phyloP scores from a whole-genome alignment of 306 rosid species.

The Coriaria nepalensis region DNA sequence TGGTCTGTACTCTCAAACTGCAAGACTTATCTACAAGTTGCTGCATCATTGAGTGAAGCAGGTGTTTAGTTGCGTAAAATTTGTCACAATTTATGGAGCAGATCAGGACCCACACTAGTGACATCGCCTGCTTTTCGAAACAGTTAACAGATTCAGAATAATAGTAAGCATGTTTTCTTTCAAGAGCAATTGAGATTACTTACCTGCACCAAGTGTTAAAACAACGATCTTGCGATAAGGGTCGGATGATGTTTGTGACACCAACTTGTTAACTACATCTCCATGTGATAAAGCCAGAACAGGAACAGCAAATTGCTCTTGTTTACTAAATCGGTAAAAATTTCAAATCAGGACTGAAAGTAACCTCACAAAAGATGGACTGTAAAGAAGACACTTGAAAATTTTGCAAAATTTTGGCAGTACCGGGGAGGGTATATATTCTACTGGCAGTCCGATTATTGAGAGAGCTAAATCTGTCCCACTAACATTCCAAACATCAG shows the following conservation, averaged over 20 bases:
- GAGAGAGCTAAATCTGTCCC: constrained; percentile 16
- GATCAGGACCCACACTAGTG: neutral
- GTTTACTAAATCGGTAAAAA: too few species aligned
- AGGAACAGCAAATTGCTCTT: neutral
- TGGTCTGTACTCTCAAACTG: too few species aligned
- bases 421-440: constrained; percentile 24
- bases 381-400: neutral
- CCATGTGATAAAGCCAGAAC: constrained; percentile 11
- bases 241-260: constrained; percentile 10
- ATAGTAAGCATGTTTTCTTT: neutral
- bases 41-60: neutral
- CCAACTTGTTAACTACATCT: constrained; percentile 16
- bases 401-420: neutral
- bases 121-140: neutral
- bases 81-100: neutral
- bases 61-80: neutral
- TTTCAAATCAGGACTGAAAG: neutral
- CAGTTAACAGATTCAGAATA: neutral
- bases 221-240: constrained; percentile 10
- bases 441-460: constrained; percentile 12
- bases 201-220: constrained; percentile 25
- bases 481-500: constrained; percentile 8
- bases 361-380: neutral
- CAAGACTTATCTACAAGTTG: neutral
- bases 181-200: neutral